phyloP scores from a whole-genome alignment of 2,329 filamentous ascomycete genomes.

The Ceratocystis papillata region DNA sequence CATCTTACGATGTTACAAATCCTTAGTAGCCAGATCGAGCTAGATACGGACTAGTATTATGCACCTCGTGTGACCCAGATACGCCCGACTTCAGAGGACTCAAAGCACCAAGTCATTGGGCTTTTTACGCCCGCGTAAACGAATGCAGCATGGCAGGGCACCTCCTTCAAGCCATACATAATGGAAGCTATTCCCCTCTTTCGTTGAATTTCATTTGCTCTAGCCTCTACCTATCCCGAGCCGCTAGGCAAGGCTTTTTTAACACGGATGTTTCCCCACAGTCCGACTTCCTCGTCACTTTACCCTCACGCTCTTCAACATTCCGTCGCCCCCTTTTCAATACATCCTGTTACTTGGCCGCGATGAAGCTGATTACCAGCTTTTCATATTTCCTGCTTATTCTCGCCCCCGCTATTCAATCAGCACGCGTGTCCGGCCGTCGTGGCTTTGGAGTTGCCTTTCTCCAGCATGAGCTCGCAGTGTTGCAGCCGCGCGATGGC shows the following conservation, averaged over 20 bases:
- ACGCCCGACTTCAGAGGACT: too few relatives aligned
- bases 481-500: conserved; percentile 6
- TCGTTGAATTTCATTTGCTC: background rate
- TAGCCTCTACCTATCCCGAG: background rate
- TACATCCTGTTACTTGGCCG: background rate
- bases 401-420: background rate
- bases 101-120: background rate
- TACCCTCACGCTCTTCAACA: background rate
- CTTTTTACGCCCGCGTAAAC: background rate
- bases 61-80: too few relatives aligned
- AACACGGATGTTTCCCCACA: too few relatives aligned
- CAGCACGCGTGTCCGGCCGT: conserved; percentile 11
- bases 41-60: too few relatives aligned
- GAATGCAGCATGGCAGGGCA: background rate
- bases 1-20: too few relatives aligned
- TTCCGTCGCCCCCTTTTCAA: background rate
- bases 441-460: conserved; percentile 12
- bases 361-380: background rate
- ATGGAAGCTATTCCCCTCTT: background rate
- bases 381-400: background rate
- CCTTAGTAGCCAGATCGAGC: too few relatives aligned
- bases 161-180: too few relatives aligned
- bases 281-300: background rate
- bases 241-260: background rate
- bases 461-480: conserved; percentile 8